Percentiles rank a stretch among this genome's conserved stretches.
Conservation (phyloP, 2,329 filamentous ascomycete species). For the Penicillium capsulatum region DNA sequence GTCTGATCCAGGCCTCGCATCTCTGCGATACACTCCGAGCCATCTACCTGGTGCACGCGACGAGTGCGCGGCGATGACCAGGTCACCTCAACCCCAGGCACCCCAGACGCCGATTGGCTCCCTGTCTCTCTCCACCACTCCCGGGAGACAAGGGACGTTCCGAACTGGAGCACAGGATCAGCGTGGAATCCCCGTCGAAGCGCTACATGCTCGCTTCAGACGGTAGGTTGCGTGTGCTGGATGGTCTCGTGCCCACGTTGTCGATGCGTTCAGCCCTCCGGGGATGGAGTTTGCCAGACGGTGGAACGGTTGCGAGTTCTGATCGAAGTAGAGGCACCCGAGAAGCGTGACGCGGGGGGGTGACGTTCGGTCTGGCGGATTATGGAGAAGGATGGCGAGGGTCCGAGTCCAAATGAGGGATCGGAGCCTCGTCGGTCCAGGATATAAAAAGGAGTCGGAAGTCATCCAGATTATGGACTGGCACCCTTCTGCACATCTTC, state of each 20-base stretch:
- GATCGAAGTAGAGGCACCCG: background rate
- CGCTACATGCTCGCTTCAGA: no score
- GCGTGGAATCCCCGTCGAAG: no score
- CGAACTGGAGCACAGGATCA: background rate
- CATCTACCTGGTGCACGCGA: background rate
- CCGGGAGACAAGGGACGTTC: background rate
- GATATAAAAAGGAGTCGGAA: no score
- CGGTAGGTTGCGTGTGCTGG: no score
- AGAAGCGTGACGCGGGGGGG: background rate
- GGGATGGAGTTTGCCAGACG: no score
- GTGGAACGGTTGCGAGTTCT: background rate
- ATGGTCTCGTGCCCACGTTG: no score
- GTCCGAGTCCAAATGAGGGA: background rate
- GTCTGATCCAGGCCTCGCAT: background rate
- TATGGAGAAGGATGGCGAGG: background rate
- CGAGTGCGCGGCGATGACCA: constrained; percentile 4
- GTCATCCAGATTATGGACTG: no score
- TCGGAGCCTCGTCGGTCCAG: no score
- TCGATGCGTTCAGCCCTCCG: no score
- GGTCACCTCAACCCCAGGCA: constrained; percentile 10
- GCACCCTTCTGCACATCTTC: no score
- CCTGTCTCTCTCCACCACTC: background rate
- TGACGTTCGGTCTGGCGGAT: constrained; percentile 6
- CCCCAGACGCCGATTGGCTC: constrained; percentile 2
- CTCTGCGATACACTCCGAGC: constrained; percentile 9